Evolutionary conservation across 2,329 filamentous ascomycete genomes (phyloP), one percentile per base, ranked within the genome.

Genomic region (Periconia sp.): DNA sequence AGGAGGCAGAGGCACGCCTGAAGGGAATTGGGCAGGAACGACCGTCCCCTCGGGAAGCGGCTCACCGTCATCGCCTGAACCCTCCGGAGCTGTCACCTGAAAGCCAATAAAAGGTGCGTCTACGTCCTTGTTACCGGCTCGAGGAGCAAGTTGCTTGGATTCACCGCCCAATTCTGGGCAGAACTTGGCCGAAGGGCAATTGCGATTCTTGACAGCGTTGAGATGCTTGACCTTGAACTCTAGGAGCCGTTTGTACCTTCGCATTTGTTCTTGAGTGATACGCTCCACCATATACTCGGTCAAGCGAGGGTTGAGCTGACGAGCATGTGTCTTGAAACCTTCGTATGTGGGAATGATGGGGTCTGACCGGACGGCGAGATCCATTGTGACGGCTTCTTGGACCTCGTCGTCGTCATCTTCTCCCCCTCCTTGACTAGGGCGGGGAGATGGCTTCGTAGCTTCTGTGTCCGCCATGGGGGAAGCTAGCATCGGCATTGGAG

Each of bases 1-100:
- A 1, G 91, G 91, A 6, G 92, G 92, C 73, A 91, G 83, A 7
- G 91, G 91, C 6, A 96, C 91, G 19, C 91, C 90, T 3, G 77
- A 75, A 0, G 92, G 91, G 65, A 96, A 96, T 58, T 86, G 88
- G 17, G 92, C 89, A 10, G 83, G 79, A 13, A 81, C 86, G 45
- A 92, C 85, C 3, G 84, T 81, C 1, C 86, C 87, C 62, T 95
- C 91, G 1, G 82, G 79, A 5, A 76, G 64, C n/a, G 81, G 80
- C n/a, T 84, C 84, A n/a, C 82, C 81, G 48, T 90, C 87, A 14
- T 86, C 85, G 31, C 89, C 85, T 3, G 82, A 82, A 15, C 74
- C 72, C 15, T 81, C 82, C 45, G 84, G 79, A 15, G 81, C 80
- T 3, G 79, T 77, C 33, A 85, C 77, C 57, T 82, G 79, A 54